A percentile compares a stretch with the other conserved stretches of the same genome.
These are phyloP conservation scores for Coemansia sp. DNA, from an alignment of 192 early-diverging fungal genomes.

Conservation along the genomic window DNA sequence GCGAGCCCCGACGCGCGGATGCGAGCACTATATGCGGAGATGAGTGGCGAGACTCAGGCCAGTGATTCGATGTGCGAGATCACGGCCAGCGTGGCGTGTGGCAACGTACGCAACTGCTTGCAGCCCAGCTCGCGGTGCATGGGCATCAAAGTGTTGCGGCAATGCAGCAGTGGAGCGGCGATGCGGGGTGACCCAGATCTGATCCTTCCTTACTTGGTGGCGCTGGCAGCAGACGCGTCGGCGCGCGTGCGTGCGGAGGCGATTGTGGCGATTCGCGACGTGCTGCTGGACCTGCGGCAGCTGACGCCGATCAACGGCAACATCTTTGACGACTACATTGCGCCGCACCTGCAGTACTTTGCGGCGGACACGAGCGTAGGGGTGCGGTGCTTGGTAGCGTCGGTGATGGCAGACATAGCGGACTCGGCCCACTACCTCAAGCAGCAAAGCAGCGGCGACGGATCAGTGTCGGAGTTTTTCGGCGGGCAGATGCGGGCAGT, in stretches of 20 bases:
- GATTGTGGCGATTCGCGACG: constrained; percentile 28
- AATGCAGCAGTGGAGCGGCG: constrained; percentile 24
- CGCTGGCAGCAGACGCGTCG: constrained; percentile 34
- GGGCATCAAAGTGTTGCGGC: constrained; percentile 41
- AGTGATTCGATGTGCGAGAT: constrained; percentile 40
- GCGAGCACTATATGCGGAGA: constrained; percentile 34
- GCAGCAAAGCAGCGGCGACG: neutral
- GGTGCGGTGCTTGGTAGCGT: constrained; percentile 82
- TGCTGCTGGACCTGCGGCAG: constrained; percentile 69
- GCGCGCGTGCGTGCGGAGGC: constrained; percentile 49
- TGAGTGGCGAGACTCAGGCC: constrained; percentile 4
- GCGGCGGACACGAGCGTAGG: constrained; percentile 69
- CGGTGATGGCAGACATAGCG: constrained; percentile 75
- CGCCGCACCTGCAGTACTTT: constrained; percentile 73
- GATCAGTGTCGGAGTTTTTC: constrained; percentile 18
- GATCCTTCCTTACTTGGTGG: constrained; percentile 45
- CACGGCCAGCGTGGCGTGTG: constrained; percentile 40
- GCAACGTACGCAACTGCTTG: constrained; percentile 47
- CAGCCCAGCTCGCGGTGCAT: constrained; percentile 41
- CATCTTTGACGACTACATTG: constrained; percentile 89
- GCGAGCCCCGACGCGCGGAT: constrained; percentile 41
- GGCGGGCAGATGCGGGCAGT: constrained; percentile 73
- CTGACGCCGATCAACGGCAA: constrained; percentile 80
- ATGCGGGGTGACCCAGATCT: constrained; percentile 44
- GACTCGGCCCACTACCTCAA: constrained; percentile 63